Evolutionary conservation across 1,139 yeast species (phyloP).

Genomic region (Blastobotrys petasosporus): DNA sequence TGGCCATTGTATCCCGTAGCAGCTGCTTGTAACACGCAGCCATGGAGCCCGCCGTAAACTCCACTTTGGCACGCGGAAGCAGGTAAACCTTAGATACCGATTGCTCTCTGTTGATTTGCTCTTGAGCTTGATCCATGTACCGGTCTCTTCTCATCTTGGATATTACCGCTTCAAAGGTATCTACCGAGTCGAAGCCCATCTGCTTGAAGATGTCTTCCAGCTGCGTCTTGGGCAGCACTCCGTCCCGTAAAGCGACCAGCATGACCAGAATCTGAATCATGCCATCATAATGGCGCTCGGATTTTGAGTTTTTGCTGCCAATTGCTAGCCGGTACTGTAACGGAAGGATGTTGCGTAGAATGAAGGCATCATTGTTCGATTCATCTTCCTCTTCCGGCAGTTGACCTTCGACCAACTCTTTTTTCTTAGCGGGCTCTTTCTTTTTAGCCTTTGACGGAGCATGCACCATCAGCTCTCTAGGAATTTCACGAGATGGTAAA

Average conservation of each 20-base stretch:
- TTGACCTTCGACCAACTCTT: conserved; percentile 1
- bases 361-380: conserved; percentile 2
- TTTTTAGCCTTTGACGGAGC: conserved; percentile 1
- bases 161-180: conserved; percentile 4
- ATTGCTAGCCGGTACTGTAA: not conserved
- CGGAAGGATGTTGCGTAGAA: conserved; percentile 6
- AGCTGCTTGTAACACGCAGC: not conserved
- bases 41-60: not conserved
- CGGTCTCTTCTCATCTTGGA: conserved; percentile 6
- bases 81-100: not conserved
- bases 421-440: not conserved
- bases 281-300: conserved; percentile 3
- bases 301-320: not conserved
- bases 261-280: conserved; percentile 3
- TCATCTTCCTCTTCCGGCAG: conserved; percentile 1
- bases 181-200: not conserved
- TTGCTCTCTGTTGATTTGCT: not conserved
- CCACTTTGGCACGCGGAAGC: conserved; percentile 4
- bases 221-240: conserved; percentile 2
- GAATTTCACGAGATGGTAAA: conserved; percentile 6
- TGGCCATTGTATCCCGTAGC: not conserved
- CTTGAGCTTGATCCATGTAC: conserved; percentile 4
- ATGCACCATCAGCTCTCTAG: conserved; percentile 5
- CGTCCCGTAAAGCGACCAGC: conserved; percentile 8
- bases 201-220: not conserved